Evolutionary conservation across 768 basidiomycete species (phyloP).

Genomic region (Termitomyces eurrhizus): DNA sequence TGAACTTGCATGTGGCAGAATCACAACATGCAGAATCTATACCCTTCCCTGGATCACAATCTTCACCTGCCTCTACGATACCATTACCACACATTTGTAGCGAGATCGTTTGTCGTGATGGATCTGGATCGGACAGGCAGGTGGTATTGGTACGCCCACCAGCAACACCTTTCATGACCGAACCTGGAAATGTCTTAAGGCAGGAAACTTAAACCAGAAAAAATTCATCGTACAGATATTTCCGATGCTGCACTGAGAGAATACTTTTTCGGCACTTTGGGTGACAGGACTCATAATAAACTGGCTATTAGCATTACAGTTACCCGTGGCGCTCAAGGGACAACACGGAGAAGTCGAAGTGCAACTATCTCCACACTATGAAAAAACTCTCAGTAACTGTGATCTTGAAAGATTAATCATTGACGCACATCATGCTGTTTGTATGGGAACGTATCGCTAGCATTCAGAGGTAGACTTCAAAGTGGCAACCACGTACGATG

Average conservation of each 20-base stretch:
- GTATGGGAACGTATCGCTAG: slow-evolving; percentile 12
- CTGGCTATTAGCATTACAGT: slow-evolving; percentile 61
- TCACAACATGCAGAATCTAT: slow-evolving; percentile 70
- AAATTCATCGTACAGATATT: slow-evolving; percentile 65
- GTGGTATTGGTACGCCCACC: slow-evolving; percentile 49
- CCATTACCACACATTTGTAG: slow-evolving; percentile 82
- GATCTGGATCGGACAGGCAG: slow-evolving; percentile 64
- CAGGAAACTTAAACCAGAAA: background rate
- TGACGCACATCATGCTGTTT: slow-evolving; percentile 53
- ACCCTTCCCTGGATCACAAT: slow-evolving; percentile 78
- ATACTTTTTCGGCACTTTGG: slow-evolving; percentile 55
- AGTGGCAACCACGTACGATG: slow-evolving; percentile 50
- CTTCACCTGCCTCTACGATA: slow-evolving; percentile 78
- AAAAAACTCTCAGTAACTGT: slow-evolving; percentile 9
- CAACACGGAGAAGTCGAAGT: slow-evolving; percentile 59
- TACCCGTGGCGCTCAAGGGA: slow-evolving; percentile 46
- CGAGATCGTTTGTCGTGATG: slow-evolving; percentile 42
- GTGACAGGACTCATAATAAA: slow-evolving; percentile 89
- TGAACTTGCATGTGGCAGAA: slow-evolving; percentile 71
- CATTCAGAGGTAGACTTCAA: background rate
- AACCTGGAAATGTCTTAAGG: slow-evolving; percentile 37
- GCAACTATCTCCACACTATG: slow-evolving; percentile 65
- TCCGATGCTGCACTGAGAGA: slow-evolving; percentile 78
- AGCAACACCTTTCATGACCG: slow-evolving; percentile 50
- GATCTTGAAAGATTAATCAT: slow-evolving; percentile 6